Percentiles rank a stretch among this genome's conserved stretches.
phyloP scores from a whole-genome alignment of 305 asterid species.

The Fraxinus greggii region DNA sequence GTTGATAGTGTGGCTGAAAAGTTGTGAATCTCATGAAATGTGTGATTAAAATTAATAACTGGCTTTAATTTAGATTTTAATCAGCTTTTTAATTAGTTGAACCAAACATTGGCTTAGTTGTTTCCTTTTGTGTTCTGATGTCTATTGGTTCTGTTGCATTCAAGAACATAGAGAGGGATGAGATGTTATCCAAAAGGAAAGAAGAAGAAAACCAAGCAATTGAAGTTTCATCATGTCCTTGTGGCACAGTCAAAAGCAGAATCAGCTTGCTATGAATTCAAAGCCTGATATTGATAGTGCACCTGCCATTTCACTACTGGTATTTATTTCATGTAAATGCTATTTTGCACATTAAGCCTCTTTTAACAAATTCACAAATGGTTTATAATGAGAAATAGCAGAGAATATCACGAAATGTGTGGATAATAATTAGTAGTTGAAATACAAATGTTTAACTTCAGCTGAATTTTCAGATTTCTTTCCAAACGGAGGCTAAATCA shows the following conservation, averaged over 20 bases:
- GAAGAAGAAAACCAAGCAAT: conserved; percentile 42
- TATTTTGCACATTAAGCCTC: background rate
- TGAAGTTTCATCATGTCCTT: conserved; percentile 30
- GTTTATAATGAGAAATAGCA: too few relatives aligned
- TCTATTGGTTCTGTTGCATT: conserved; percentile 15
- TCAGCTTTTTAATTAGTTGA: too few relatives aligned
- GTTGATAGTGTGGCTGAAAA: too few relatives aligned
- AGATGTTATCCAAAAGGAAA: conserved; percentile 35
- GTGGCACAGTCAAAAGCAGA: conserved; percentile 37
- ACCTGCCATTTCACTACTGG: conserved; percentile 40
- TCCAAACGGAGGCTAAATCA: background rate
- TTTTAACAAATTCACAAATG: too few relatives aligned
- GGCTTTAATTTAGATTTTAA: too few relatives aligned
- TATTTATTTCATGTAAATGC: conserved; percentile 20
- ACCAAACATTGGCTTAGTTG: background rate
- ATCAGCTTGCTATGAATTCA: conserved; percentile 40
- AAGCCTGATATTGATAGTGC: conserved; percentile 35
- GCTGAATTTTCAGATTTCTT: too few relatives aligned
- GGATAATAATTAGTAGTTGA: too few relatives aligned
- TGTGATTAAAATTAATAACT: too few relatives aligned
- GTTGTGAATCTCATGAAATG: too few relatives aligned
- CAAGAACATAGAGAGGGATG: conserved; percentile 53
- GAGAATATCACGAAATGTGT: too few relatives aligned
- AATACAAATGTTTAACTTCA: too few relatives aligned
- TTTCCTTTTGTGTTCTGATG: background rate